Percentiles rank a stretch among this genome's conserved stretches.
These are phyloP conservation scores for Talaromyces marneffei DNA, from an alignment of 2,329 filamentous ascomycete species.

Conservation along the genomic window DNA sequence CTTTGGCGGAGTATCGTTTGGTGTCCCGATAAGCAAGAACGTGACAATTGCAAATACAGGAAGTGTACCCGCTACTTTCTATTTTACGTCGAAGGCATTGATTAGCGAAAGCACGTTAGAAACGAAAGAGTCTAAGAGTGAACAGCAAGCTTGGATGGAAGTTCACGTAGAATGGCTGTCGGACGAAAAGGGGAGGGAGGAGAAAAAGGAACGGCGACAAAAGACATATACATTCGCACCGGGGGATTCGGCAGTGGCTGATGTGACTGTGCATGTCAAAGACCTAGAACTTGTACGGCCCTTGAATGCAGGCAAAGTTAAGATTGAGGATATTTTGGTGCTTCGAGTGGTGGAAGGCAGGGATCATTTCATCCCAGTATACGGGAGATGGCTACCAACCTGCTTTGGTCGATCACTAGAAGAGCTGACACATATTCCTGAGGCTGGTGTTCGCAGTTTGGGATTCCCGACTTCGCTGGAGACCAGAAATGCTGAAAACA, in stretches of 20 bases:
- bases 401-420: slow-evolving; percentile 82
- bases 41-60: slow-evolving; percentile 92
- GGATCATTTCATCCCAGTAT: slow-evolving; percentile 85
- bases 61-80: slow-evolving; percentile 69
- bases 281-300: slow-evolving; percentile 58
- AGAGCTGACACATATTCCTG: slow-evolving; percentile 77
- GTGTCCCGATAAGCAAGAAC: slow-evolving; percentile 58
- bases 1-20: slow-evolving; percentile 69
- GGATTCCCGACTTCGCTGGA: slow-evolving; percentile 23
- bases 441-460: slow-evolving; percentile 68
- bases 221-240: slow-evolving; percentile 66
- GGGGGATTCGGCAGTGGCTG: slow-evolving; percentile 70
- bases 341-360: slow-evolving; percentile 75
- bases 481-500: slow-evolving; percentile 32
- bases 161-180: slow-evolving; percentile 57
- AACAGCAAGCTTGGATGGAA: slow-evolving; percentile 61
- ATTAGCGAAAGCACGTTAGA: slow-evolving; percentile 33
- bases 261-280: slow-evolving; percentile 62
- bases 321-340: slow-evolving; percentile 80
- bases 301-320: slow-evolving; percentile 62
- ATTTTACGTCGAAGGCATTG: slow-evolving; percentile 67
- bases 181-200: slow-evolving; percentile 27
- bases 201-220: slow-evolving; percentile 25
- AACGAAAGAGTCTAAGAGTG: slow-evolving; percentile 29
- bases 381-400: slow-evolving; percentile 71